Percentiles rank a stretch among this genome's conserved stretches.
Evolutionary conservation across 805 yeast species (phyloP).

Genomic region (Kodamaea sagamina): DNA sequence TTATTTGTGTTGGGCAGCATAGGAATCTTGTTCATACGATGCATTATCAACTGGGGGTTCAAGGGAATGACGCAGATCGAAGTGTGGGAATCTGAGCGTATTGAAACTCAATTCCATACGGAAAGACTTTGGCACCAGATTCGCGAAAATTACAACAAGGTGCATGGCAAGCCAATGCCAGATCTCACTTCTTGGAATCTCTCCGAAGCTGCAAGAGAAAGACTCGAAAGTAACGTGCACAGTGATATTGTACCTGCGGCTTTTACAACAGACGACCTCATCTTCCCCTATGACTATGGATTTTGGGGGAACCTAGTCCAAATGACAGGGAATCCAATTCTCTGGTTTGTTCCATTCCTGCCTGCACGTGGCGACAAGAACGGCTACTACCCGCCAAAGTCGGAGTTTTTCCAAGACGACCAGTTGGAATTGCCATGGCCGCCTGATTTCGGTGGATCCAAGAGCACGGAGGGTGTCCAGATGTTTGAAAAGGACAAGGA

Average conservation of each 20-base stretch:
- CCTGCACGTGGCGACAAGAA: constrained; percentile 48
- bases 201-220: constrained; percentile 3
- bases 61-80: constrained; percentile 88
- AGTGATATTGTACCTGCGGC: constrained; percentile 28
- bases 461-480: constrained; percentile 20
- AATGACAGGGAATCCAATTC: constrained; percentile 62
- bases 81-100: constrained; percentile 86
- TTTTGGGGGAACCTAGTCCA: constrained; percentile 52
- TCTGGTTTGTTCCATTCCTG: constrained; percentile 76
- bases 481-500: constrained; percentile 9
- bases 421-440: constrained; percentile 86
- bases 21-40: constrained; percentile 58
- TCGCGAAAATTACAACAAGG: constrained; percentile 41
- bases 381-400: constrained; percentile 58
- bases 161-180: constrained; percentile 47
- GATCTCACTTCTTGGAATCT: constrained; percentile 47
- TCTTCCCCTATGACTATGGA: constrained; percentile 85
- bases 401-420: constrained; percentile 54
- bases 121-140: constrained; percentile 55
- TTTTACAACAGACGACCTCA: constrained; percentile 60
- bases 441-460: constrained; percentile 70
- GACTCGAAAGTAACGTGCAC: constrained; percentile 1
- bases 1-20: constrained; percentile 64
- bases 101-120: constrained; percentile 62
- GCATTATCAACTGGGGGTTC: constrained; percentile 53